Base-by-base conservation (phyloP, 2,329 filamentous ascomycete genomes). In the Penicillium sp. region DNA sequence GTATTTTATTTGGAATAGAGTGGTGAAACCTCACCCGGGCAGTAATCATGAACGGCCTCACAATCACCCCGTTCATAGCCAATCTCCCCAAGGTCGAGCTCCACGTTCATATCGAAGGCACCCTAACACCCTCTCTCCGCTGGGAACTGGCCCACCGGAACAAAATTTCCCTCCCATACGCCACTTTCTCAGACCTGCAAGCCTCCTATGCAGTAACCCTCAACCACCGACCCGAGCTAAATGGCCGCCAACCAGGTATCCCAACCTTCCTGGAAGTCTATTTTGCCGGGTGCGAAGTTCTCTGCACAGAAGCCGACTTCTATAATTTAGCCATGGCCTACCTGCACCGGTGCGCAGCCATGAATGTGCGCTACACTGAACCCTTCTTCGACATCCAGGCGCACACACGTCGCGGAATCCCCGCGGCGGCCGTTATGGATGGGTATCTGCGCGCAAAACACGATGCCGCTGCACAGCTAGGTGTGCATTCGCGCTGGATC, bases 91-190 rank as follows among this genome's bases (percentile, higher is more conserved):
- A 80, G 53, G 73, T 79, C 25, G 78, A 81, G 61, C 75, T 80
- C 7, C 78, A 81, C 61, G 57, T 81, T 23, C 78, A 81, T 64
- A 78, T 81, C 49, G 79, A 81, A 69, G 78, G 78, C 7, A 79
- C 75, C 1, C 65, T 80, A n/a, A 73, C 70, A 1, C 75, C 78
- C 0, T 64, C 70, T 19, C 66, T 80, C 2, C 70, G 73, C 51
- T 80, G 77, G 77, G 72, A 72, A 29, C 68, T 80, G 10, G 70
- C 78, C 3, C 69, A 73, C 29, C 72, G 74, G 21, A 80, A 80
- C 58, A 66, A 62, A 4, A 63, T 75, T 10, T n/a, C 61, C 4
- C 60, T 76, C 17, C 64, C 59, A 1, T 73, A 75, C 48, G 49
- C 61, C 13, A 70, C 69, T 8, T 68, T 73, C 25, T 64, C 74